Percentiles rank a stretch among this genome's conserved stretches.
phyloP scores from a whole-genome alignment of 2,329 filamentous ascomycete genomes.

The Aspergillus fumigatus region DNA sequence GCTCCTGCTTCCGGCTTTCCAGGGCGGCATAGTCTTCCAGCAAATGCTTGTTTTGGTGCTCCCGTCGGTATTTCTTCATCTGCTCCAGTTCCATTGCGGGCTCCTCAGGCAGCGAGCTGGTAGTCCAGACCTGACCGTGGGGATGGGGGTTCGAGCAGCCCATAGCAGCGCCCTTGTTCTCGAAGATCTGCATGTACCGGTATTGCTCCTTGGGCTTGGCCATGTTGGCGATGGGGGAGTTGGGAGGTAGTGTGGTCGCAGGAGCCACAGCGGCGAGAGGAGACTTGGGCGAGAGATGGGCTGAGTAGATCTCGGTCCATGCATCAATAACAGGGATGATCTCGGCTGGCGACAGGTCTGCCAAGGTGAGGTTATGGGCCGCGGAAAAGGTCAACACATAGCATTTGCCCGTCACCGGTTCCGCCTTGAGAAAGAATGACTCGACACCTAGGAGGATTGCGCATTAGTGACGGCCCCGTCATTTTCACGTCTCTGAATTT shows the following conservation, averaged over 20 bases:
- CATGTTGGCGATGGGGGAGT: constrained; percentile 42
- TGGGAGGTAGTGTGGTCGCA: constrained; percentile 45
- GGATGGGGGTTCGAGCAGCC: constrained; percentile 98
- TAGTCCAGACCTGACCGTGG: constrained; percentile 95
- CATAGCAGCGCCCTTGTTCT: constrained; percentile 98
- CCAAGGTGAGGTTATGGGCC: constrained; percentile 84
- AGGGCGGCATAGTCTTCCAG: constrained; percentile 82
- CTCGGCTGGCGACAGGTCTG: constrained; percentile 72
- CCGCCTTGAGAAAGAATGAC: constrained; percentile 71
- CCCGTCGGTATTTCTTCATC: constrained; percentile 69
- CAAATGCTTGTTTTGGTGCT: constrained; percentile 70
- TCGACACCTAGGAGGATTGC: constrained; percentile 56
- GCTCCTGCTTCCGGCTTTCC: constrained; percentile 75
- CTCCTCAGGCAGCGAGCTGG: constrained; percentile 85
- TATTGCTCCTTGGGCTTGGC: constrained; percentile 67
- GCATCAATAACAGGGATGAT: constrained; percentile 81
- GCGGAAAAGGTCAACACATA: constrained; percentile 95
- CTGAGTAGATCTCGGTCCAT: constrained; percentile 86
- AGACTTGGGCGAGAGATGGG: constrained; percentile 69
- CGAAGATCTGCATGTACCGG: constrained; percentile 98
- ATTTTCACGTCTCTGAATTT: background rate
- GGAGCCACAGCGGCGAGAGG: constrained; percentile 52
- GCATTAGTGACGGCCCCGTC: constrained; percentile 5
- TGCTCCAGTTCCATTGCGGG: constrained; percentile 73
- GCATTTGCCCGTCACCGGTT: constrained; percentile 89